Base-by-base conservation (phyloP, 2,329 filamentous ascomycete genomes). In the Talaromyces sp. region DNA sequence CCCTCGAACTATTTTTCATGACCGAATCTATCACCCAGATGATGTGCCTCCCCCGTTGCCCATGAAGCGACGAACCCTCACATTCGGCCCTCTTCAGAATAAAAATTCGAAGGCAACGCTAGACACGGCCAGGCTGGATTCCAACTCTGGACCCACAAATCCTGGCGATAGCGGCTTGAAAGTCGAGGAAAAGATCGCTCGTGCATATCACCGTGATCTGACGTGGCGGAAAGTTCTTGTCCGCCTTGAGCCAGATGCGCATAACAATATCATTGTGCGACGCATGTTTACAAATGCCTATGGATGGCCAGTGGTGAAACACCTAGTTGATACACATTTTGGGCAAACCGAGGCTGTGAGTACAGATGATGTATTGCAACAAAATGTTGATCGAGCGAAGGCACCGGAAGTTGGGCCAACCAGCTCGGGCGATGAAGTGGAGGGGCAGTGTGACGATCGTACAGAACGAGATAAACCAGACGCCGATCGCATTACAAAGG, bases 181-280 rank as follows among this genome's bases (percentile, higher is more conserved):
- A 57, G 91, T 97, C 0, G 94, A 99, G 72, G 94, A 99, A 72
- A 97, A 97, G 75, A 99, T 99, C 61, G 94, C 94, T 1, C 85
- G 94, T 42, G 94, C 91, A 13, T 99, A 99, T 74, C 94, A 99
- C 71, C 86, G 86, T 11, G 91, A 91, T 58, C 76, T 99, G 17
- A 90, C 90, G 1, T 99, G 94, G 94, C 89, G 94, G 41, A 99
- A 99, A 70, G 94, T 99, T 1, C 83, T 99, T 3, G 94, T 99
- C 13, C 89, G 94, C 49, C 80, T 99, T 2, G 93, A 99, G 69
- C 94, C 94, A 0, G 94, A 99, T 73, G 94, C 94, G 0, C 94
- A 99, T 76, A 99, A 99, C 74, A 99, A 99, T 72, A 96, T 99
- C 61, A 88, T 97, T 55, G 94, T 99, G 20, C 88, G 94, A 14